phyloP scores from a whole-genome alignment of 176 grass and related monocot species.

The Alloteropsis semialata region DNA sequence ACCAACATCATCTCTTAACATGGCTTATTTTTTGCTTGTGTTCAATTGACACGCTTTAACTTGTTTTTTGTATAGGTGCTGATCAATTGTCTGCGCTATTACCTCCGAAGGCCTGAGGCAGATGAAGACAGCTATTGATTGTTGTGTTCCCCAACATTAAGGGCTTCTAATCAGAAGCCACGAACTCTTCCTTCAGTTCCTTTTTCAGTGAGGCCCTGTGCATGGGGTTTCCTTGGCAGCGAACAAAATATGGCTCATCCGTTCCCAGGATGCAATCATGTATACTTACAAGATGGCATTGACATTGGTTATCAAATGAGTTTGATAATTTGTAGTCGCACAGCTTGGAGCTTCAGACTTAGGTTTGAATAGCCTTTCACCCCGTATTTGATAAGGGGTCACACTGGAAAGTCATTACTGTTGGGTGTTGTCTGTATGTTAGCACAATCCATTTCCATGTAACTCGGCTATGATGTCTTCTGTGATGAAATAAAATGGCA shows the following conservation, averaged over 20 bases:
- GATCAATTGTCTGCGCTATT: constrained; percentile 76
- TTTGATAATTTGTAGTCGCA: neutral
- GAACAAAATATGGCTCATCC: neutral
- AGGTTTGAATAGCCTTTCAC: neutral
- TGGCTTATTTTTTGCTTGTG: neutral
- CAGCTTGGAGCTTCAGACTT: constrained; percentile 12
- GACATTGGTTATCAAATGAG: constrained; percentile 17
- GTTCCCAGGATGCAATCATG: neutral
- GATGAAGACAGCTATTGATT: constrained; percentile 95
- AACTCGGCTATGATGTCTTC: neutral
- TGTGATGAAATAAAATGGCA: constrained; percentile 14
- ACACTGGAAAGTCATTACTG: constrained; percentile 11
- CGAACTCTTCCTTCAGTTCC: constrained; percentile 3
- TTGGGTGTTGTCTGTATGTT: constrained; percentile 18
- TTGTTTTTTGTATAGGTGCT: constrained; percentile 45
- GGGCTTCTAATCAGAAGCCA: neutral
- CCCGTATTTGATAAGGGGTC: constrained; percentile 30
- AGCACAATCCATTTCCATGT: constrained; percentile 16
- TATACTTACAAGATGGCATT: neutral
- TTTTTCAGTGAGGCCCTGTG: constrained; percentile 17
- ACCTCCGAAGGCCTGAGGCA: constrained; percentile 88
- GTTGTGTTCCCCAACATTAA: neutral
- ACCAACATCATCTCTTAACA: constrained; percentile 8
- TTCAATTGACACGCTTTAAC: neutral
- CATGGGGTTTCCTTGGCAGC: constrained; percentile 15